Evolutionary conservation across 257 asterid genomes (phyloP).

Genomic region (Solanum virginianum): DNA sequence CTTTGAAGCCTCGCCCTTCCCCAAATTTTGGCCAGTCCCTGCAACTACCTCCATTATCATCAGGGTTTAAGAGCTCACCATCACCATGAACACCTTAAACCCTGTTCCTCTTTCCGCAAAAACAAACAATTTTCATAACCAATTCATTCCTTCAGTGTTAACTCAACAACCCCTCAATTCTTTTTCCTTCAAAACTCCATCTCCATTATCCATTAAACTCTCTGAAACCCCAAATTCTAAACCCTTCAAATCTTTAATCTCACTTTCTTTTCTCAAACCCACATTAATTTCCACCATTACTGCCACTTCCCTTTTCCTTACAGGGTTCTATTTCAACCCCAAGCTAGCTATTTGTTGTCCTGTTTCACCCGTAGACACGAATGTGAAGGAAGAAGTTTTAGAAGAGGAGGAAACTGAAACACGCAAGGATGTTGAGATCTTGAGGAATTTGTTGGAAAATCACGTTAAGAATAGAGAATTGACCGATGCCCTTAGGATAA

Average conservation of each 20-base stretch:
- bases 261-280: conserved; percentile 9
- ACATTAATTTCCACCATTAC: conserved; percentile 27
- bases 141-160: neutral
- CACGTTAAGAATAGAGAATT: neutral
- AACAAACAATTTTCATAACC: neutral
- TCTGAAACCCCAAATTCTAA: neutral
- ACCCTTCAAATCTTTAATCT: neutral
- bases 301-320: conserved; percentile 32
- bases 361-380: conserved; percentile 5
- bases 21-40: neutral
- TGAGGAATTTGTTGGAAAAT: neutral
- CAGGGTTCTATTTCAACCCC: conserved; percentile 10
- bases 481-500: neutral
- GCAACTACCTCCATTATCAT: neutral
- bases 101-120: neutral
- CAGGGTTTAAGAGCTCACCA: neutral
- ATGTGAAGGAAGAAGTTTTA: neutral
- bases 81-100: neutral
- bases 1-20: neutral
- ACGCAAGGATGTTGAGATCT: neutral
- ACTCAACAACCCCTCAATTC: neutral
- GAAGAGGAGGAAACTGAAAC: neutral
- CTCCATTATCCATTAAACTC: neutral
- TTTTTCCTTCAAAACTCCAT: neutral
- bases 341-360: conserved; percentile 18